phyloP scores from a whole-genome alignment of 805 yeast genomes.

The Suhomyces faveliae region DNA sequence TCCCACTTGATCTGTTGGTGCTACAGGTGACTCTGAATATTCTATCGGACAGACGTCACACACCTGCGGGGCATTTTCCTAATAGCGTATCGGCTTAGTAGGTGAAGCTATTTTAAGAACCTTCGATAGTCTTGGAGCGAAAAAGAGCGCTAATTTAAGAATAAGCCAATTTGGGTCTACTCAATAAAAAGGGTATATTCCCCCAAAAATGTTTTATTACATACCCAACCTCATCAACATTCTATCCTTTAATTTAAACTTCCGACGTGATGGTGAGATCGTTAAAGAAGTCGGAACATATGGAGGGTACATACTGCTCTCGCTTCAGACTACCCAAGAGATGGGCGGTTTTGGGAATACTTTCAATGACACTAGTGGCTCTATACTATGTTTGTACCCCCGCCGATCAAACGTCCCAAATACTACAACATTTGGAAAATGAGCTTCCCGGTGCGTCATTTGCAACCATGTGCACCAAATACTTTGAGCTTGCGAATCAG shows the following conservation, averaged over 20 bases:
- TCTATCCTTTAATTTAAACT: neutral
- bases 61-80: neutral
- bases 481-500: neutral
- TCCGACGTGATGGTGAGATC: neutral
- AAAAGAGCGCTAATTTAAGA: neutral
- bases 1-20: too few relatives aligned
- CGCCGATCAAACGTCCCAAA: neutral
- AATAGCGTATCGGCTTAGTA: neutral
- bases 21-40: too few relatives aligned
- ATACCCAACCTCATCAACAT: neutral
- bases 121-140: neutral
- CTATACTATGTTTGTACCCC: neutral
- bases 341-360: neutral
- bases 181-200: neutral
- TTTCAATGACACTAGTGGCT: neutral
- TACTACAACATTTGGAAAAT: neutral
- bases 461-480: constrained; percentile 1
- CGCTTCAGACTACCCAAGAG: neutral
- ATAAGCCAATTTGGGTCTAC: neutral
- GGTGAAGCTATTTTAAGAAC: neutral
- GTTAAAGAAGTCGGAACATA: neutral
- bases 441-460: neutral
- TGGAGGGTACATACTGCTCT: neutral
- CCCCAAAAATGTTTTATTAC: neutral
- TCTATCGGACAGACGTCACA: too few relatives aligned